Conservation (phyloP, 306 rosid genomes). For the Carpinus fangiana region DNA sequence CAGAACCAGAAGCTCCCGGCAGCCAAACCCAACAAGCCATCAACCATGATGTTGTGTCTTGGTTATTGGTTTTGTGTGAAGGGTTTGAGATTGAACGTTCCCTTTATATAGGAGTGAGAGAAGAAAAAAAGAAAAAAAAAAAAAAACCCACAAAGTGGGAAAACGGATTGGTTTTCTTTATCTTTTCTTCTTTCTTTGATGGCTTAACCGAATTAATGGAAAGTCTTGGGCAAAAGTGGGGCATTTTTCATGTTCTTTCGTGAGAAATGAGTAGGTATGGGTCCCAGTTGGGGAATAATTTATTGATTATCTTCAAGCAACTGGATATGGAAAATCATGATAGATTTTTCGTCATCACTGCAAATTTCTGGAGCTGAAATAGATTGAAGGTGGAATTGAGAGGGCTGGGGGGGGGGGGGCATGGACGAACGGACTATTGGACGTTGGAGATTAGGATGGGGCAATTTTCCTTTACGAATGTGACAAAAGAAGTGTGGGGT, state of each 20-base stretch:
- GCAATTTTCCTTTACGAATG: background rate
- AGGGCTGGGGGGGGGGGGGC: background rate
- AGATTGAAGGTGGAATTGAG: background rate
- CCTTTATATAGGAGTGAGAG: constrained; percentile 9
- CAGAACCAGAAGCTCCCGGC: background rate
- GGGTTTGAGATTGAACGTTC: background rate
- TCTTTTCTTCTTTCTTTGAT: background rate
- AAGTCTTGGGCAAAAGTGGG: constrained; percentile 12
- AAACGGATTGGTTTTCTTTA: constrained; percentile 18
- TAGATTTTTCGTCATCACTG: background rate
- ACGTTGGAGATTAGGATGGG: background rate
- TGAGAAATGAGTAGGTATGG: constrained; percentile 11
- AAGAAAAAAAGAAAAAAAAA: background rate
- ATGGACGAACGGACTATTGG: too few relatives aligned
- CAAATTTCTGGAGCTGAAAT: background rate
- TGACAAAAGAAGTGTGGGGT: background rate
- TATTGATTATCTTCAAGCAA: constrained; percentile 7
- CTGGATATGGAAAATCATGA: constrained; percentile 4
- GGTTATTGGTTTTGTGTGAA: background rate
- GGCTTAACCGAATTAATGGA: constrained; percentile 1
- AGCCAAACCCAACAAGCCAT: constrained; percentile 22
- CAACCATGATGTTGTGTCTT: constrained; percentile 34
- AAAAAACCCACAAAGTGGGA: constrained; percentile 18
- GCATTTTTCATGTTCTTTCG: constrained; percentile 5
- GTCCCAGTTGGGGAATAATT: constrained; percentile 18